These are phyloP conservation scores for Pythium inflatum DNA, from an alignment of 352 stramenopile genomes.

Conservation along the genomic window DNA sequence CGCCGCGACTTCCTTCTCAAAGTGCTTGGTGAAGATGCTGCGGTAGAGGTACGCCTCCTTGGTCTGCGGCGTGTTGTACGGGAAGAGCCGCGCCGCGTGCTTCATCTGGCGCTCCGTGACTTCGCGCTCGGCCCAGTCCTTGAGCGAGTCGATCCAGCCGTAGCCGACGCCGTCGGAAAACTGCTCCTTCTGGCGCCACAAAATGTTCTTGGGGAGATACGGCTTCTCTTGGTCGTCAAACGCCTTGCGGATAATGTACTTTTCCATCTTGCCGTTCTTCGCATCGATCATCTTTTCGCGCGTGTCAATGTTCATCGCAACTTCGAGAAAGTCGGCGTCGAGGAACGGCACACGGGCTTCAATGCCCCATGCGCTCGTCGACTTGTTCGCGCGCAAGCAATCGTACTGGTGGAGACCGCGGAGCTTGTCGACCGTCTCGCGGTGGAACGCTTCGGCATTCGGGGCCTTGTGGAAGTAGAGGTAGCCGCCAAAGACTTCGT, in stretches of 20 bases:
- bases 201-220: conserved; percentile 97
- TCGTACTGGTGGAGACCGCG: conserved; percentile 97
- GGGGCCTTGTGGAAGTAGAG: conserved; percentile 99
- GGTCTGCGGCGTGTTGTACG: conserved; percentile 97
- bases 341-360: conserved; percentile 98
- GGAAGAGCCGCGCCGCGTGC: conserved; percentile 94
- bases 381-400: conserved; percentile 98
- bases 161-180: conserved; percentile 99
- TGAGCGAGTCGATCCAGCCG: conserved; percentile 98
- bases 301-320: conserved; percentile 98
- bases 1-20: conserved; percentile 95
- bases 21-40: conserved; percentile 98
- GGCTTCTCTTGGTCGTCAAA: conserved; percentile 97
- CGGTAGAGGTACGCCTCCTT: conserved; percentile 97
- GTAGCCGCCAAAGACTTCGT: conserved; percentile 99
- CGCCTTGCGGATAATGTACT: conserved; percentile 98
- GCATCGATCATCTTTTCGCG: conserved; percentile 97
- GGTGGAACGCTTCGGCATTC: conserved; percentile 92
- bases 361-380: conserved; percentile 97
- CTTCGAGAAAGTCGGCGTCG: conserved; percentile 97
- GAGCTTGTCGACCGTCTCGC: conserved; percentile 96
- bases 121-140: conserved; percentile 93
- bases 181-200: conserved; percentile 99
- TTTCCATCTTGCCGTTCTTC: conserved; percentile 95
- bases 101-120: conserved; percentile 97